A percentile compares a stretch with the other conserved stretches of the same genome.
phyloP scores from a whole-genome alignment of 2,329 filamentous ascomycete species.

The Cytospora piceae region DNA sequence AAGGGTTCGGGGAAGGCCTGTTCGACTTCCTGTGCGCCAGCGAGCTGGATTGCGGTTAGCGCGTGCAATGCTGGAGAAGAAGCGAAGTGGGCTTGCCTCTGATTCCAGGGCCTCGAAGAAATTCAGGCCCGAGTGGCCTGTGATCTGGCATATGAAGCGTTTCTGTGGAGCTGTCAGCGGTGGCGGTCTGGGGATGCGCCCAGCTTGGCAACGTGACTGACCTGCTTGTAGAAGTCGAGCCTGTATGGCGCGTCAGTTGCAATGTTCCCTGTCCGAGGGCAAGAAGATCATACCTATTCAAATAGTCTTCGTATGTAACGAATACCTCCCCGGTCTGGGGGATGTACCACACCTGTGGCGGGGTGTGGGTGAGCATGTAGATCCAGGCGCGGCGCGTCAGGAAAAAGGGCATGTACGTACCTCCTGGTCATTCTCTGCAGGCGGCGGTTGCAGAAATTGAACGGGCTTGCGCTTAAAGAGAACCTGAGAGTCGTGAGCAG shows the following conservation, averaged over 20 bases:
- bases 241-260: slow-evolving; percentile 52
- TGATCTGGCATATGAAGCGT: slow-evolving; percentile 94
- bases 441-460: slow-evolving; percentile 72
- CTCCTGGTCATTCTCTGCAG: slow-evolving; percentile 81
- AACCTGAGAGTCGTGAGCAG: slow-evolving; percentile 62
- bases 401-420: slow-evolving; percentile 52
- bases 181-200: not conserved
- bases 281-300: slow-evolving; percentile 67
- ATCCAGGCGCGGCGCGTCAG: slow-evolving; percentile 24
- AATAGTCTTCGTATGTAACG: slow-evolving; percentile 82
- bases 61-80: slow-evolving; percentile 19
- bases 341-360: slow-evolving; percentile 83
- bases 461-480: slow-evolving; percentile 96
- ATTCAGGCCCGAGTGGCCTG: slow-evolving; percentile 84
- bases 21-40: slow-evolving; percentile 86
- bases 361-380: slow-evolving; percentile 31
- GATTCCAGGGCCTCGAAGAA: slow-evolving; percentile 93
- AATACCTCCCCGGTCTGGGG: slow-evolving; percentile 90
- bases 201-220: slow-evolving; percentile 43
- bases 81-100: slow-evolving; percentile 65
- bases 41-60: slow-evolving; percentile 56
- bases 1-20: slow-evolving; percentile 88
- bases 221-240: slow-evolving; percentile 93
- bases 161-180: slow-evolving; percentile 53
- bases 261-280: not conserved